Conservation (phyloP, 371 early-diverging fungal genomes). For the Lichtheimia ramosa region DNA sequence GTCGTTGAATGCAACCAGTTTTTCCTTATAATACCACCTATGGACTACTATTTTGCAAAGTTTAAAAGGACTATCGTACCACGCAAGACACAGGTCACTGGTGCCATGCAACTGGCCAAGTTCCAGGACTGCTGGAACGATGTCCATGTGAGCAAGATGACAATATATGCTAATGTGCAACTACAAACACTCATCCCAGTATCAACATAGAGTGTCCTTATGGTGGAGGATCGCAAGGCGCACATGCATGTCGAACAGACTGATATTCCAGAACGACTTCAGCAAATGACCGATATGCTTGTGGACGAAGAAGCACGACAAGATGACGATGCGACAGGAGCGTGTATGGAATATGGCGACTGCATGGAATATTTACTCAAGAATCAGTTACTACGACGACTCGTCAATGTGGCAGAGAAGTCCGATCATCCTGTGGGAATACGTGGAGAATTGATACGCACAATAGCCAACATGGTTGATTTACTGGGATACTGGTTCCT, state of each 20-base stretch:
- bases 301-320: slow-evolving; percentile 87
- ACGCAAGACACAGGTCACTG: slow-evolving; percentile 63
- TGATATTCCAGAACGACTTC: slow-evolving; percentile 75
- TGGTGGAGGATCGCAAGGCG: slow-evolving; percentile 56
- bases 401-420: slow-evolving; percentile 78
- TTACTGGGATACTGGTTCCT: slow-evolving; percentile 86
- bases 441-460: slow-evolving; percentile 80
- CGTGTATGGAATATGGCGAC: slow-evolving; percentile 81
- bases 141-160: slow-evolving; percentile 54
- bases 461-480: slow-evolving; percentile 81
- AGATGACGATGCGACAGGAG: slow-evolving; percentile 72
- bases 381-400: slow-evolving; percentile 73
- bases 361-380: slow-evolving; percentile 87
- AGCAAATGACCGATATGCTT: slow-evolving; percentile 85
- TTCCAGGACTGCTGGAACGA: slow-evolving; percentile 80
- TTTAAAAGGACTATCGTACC: slow-evolving; percentile 66
- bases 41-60: slow-evolving; percentile 59
- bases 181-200: background rate
- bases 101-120: slow-evolving; percentile 67
- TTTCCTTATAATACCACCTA: background rate
- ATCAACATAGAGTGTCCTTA: slow-evolving; percentile 53
- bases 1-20: background rate
- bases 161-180: background rate
- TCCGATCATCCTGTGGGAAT: slow-evolving; percentile 86
- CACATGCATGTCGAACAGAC: slow-evolving; percentile 71